Conservation (phyloP, 306 rosid genomes). For the Dicorynia guianensis region DNA sequence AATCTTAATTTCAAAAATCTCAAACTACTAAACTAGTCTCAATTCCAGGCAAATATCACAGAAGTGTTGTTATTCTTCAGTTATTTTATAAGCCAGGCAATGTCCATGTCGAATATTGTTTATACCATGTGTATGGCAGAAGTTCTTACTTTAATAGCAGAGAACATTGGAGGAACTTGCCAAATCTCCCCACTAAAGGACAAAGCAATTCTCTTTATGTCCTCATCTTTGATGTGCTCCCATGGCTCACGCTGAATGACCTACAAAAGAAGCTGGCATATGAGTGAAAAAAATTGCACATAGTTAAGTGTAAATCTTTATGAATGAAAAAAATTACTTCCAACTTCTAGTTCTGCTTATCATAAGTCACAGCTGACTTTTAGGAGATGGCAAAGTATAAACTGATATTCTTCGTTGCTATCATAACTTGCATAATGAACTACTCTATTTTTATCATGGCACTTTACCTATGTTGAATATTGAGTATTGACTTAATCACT, state of each 20-base stretch:
- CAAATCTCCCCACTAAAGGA: conserved; percentile 93
- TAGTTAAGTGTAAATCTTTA: conserved; percentile 10
- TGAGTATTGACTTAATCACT: no score
- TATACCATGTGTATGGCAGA: neutral
- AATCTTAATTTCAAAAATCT: neutral
- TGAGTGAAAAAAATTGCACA: conserved; percentile 35
- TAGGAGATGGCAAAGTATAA: neutral
- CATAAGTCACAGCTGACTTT: conserved; percentile 13
- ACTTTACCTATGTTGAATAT: conserved; percentile 29
- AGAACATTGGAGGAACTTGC: conserved; percentile 99
- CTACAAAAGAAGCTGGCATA: conserved; percentile 53
- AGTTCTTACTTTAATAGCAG: conserved; percentile 90
- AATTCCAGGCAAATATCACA: conserved; percentile 2
- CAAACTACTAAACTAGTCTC: neutral
- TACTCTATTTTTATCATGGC: conserved; percentile 11
- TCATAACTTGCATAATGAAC: conserved; percentile 21
- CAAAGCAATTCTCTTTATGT: conserved; percentile 71
- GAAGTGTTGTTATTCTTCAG: neutral
- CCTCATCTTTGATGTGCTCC: conserved; percentile 97
- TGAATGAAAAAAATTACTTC: conserved; percentile 15
- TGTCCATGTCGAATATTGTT: neutral
- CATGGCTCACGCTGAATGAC: conserved; percentile 98
- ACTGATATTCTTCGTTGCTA: conserved; percentile 18
- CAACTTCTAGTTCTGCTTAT: conserved; percentile 13
- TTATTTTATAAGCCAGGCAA: neutral